Base-by-base conservation (phyloP, 2,329 filamentous ascomycete genomes). In the Aspergillus viridinutans region DNA sequence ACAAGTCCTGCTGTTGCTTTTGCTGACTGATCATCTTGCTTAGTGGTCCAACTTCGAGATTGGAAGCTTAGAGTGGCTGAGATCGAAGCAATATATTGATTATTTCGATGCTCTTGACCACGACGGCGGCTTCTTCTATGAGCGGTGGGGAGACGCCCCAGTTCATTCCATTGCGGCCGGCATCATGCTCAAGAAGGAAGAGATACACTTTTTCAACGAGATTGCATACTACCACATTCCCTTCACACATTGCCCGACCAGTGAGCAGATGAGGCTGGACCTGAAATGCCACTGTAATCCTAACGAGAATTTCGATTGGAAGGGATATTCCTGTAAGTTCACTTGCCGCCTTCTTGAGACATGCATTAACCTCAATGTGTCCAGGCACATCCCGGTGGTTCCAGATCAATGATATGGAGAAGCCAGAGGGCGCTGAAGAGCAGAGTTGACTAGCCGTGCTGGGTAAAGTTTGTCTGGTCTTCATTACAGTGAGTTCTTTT, bases 41-140 rank as follows among this genome's bases (percentile, higher is more conserved):
- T 58, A 93, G 90, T 99, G 94, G 94, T 97, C 93, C 70, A 99
- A 99, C 81, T 99, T 99, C 66, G 94, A 99, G 75, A 88, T 99
- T 65, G 94, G 93, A 63, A 95, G 89, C 76, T 83, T 99, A 42
- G 85, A 95, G 69, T 99, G 94, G 92, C 85, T 99, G 54, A 88
- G 94, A 63, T 94, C 90, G 63, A 81, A 92, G 72, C 83, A 90
- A 23, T 99, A 99, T 77, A 78, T 88, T 48, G 93, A 97, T 76
- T 99, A 86, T 79, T 99, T 99, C 70, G 85, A 92, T 52, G 83
- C 86, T 5, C 85, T 99, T 29, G 94, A 99, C 75, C 80, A 85
- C 65, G 92, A 96, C 53, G 94, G 94, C 62, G 94, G 94, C 61
- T 99, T 99, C 84, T 97, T 97, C 82, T 97, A 97, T 75, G 94